phyloP scores from a whole-genome alignment of 2,329 filamentous ascomycete genomes.

The Aureobasidium melanogenum region DNA sequence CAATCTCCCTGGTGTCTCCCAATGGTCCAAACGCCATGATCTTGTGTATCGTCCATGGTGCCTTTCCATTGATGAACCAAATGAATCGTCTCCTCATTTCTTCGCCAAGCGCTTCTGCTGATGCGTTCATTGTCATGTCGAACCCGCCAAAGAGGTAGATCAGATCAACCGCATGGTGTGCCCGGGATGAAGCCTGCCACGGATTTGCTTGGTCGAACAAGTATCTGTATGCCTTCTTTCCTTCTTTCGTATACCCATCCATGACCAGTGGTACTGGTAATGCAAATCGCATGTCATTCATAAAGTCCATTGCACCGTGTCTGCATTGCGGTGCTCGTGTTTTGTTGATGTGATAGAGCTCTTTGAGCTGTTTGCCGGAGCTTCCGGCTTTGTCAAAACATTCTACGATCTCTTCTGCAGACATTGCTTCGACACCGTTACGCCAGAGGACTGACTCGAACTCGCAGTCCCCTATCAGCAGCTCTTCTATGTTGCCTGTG shows the following conservation, averaged over 20 bases:
- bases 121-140: conserved; percentile 28
- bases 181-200: conserved; percentile 37
- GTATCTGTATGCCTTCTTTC: conserved; percentile 30
- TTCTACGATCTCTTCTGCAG: conserved; percentile 26
- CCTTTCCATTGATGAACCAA: conserved; percentile 28
- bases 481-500: conserved; percentile 25
- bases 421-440: conserved; percentile 32
- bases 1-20: conserved; percentile 27
- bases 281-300: conserved; percentile 27
- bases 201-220: conserved; percentile 39
- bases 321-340: conserved; percentile 33
- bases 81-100: conserved; percentile 36
- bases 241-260: conserved; percentile 13
- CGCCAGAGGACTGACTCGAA: conserved; percentile 38
- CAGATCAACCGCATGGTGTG: conserved; percentile 42
- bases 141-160: conserved; percentile 36
- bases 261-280: conserved; percentile 20
- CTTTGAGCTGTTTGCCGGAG: conserved; percentile 27
- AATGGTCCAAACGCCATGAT: conserved; percentile 34
- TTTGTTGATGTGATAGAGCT: conserved; percentile 33
- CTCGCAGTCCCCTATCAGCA: conserved; percentile 37
- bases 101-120: conserved; percentile 26
- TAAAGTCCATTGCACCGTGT: conserved; percentile 33
- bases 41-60: conserved; percentile 28
- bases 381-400: conserved; percentile 27